Evolutionary conservation across 306 rosid species (phyloP).

Genomic region (Calophaca sinica): DNA sequence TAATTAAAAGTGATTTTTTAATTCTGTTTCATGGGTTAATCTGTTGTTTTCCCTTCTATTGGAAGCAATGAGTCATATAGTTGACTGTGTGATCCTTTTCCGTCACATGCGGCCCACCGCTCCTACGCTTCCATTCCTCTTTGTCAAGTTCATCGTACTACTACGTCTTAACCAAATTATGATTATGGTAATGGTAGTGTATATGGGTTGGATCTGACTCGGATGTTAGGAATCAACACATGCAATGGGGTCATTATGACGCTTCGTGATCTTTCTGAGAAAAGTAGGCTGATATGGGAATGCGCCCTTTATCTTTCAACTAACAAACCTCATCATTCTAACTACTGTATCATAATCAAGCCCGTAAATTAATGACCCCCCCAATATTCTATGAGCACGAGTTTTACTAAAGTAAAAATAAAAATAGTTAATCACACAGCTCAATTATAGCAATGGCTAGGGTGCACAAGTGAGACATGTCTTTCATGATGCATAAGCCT

Average conservation of each 20-base stretch:
- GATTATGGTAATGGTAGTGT: conserved; percentile 31
- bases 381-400: not conserved
- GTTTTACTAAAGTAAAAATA: too few species aligned
- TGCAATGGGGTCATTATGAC: conserved; percentile 48
- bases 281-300: conserved; percentile 42
- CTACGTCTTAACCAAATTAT: conserved; percentile 29
- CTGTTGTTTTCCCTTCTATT: conserved; percentile 28
- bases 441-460: too few species aligned
- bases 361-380: too few species aligned
- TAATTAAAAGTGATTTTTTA: conserved; percentile 9
- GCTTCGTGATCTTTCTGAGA: conserved; percentile 40
- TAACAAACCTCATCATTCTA: conserved; percentile 38
- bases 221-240: conserved; percentile 57
- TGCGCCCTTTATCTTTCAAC: conserved; percentile 43
- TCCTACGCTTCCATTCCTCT: not conserved
- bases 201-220: conserved; percentile 64
- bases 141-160: conserved; percentile 45
- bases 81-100: conserved; percentile 36
- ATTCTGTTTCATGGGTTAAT: not conserved
- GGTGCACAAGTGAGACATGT: too few species aligned
- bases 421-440: not conserved
- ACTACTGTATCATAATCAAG: conserved; percentile 31
- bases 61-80: conserved; percentile 40
- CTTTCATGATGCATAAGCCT: too few species aligned
- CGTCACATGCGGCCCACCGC: conserved; percentile 40